These are phyloP conservation scores for Fraxinus dipetala DNA, from an alignment of 305 asterid genomes.

Conservation along the genomic window DNA sequence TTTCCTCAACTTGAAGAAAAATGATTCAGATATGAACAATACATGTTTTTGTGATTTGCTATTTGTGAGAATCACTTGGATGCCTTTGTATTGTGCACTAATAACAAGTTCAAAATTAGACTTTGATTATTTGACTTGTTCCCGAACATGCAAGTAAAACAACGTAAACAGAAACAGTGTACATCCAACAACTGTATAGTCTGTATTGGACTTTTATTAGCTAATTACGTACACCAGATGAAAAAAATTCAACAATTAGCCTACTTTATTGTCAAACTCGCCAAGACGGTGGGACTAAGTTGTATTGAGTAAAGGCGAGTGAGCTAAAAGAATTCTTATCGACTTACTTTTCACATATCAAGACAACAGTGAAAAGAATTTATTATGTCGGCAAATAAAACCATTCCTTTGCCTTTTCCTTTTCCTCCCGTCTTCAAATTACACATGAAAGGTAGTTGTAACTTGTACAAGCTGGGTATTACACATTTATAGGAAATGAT, in stretches of 20 bases:
- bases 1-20: background rate
- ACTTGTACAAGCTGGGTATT: conserved; percentile 12
- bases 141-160: background rate
- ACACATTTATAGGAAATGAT: conserved; percentile 11
- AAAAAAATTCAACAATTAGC: background rate
- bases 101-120: background rate
- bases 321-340: background rate
- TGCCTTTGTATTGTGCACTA: background rate
- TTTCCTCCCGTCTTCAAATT: conserved; percentile 7
- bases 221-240: background rate
- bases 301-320: background rate
- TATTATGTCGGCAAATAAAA: background rate
- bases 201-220: background rate
- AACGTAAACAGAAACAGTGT: background rate
- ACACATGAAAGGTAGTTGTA: conserved; percentile 13
- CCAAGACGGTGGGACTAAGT: background rate
- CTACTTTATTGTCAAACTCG: background rate
- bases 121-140: background rate
- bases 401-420: background rate
- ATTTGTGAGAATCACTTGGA: background rate
- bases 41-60: background rate
- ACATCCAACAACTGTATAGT: background rate
- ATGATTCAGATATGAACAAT: background rate
- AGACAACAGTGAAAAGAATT: background rate
- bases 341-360: background rate